Base-by-base conservation (phyloP, 192 early-diverging fungal species). In the Phycomyces blakesleeanus region DNA sequence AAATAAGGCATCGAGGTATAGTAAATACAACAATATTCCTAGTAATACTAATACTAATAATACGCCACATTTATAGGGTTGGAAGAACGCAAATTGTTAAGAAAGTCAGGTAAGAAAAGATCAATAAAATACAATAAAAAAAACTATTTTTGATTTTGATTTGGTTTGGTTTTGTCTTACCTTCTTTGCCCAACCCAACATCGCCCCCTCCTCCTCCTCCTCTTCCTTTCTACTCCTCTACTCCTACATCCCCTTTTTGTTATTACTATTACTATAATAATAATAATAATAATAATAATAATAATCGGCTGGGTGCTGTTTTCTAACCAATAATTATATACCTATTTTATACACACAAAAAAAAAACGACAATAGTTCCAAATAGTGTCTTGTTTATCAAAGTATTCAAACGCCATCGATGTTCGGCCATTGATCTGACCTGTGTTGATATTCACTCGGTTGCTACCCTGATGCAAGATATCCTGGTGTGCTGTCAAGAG, bases 401-500 rank as follows among this genome's bases (percentile, higher is more conserved):
- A 26, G 64, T 72, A 25, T 62, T 72, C 37, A 55, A 59, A 37
- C 49, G 66, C 51, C 58, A 62, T 39, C 37, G 41, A 5, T 72
- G 63, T 44, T 51, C 55, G 15, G 26, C 20, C 3, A 37, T 66
- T n/a, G 69, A 71, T 22, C 47, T 71, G 25, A 18, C 47, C 10
- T 42, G 26, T 50, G 52, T 59, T 21, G 60, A 56, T 54, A 61
- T 71, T 39, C 61, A 71, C 38, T 59, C 63, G 8, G 59, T 71
- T 16, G 69, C 69, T 12, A 71, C 69, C 6, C 40, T 71, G 26
- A 64, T 71, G 63, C 63, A 66, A 38, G 69, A 66, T 57, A 64
- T 65, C 9, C 63, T 71, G 20, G 65, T 63, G 69, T 29, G 63
- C 21, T 66, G 63, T 41, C 63, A 59, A 20, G 63, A 71, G 16